Evolutionary conservation across 345 rosid species (phyloP), one percentile per base, ranked within the genome.

Genomic region (Ceriops zippeliana): DNA sequence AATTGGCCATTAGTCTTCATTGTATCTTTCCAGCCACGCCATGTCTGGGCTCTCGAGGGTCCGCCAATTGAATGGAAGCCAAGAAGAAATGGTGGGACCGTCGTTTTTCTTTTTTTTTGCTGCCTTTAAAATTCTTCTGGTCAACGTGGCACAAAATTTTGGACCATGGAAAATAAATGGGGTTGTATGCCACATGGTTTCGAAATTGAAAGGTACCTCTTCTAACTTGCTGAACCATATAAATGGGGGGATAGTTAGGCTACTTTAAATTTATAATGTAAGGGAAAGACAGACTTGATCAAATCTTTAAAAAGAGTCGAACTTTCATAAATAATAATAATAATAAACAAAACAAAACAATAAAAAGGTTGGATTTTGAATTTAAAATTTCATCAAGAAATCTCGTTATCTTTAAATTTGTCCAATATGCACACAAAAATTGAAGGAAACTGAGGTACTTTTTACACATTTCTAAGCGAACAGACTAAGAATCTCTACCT

Each of bases 11-110:
- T 26, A 30, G 53, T 42, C 16, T 17, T 46, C 56, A 35, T 5
- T 68, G 10, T 66, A 35, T 62, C 78, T 70, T 78, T 7, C 11
- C 32, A 66, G 11, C 62, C 72, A 66, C 61, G 73, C 70, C n/a
- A 65, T 60, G 38, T n/a, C 28, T 66, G 1, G 49, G 49, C 49
- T 15, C 49, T 13, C 4, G 4, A 2, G 73, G 80, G 66, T 8
- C 74, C 77, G 35, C 59, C 9, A 34, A 2, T 22, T 69, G 17
- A 47, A 69, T 52, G 9, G n/a, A 58, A 47, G 53, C 58, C 47
- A 54, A 17, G 11, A 54, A 17, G 11, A 22, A 21, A 24, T 26
- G 72, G 59, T 51, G 59, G 59, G 2, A 5, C 19, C n/a, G 19
- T 20, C 31, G 5, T 5, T 64, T 21, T 28, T 56, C 24, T 5